Evolutionary conservation across 768 basidiomycete species (phyloP).

Genomic region (Baorangia bicolor): DNA sequence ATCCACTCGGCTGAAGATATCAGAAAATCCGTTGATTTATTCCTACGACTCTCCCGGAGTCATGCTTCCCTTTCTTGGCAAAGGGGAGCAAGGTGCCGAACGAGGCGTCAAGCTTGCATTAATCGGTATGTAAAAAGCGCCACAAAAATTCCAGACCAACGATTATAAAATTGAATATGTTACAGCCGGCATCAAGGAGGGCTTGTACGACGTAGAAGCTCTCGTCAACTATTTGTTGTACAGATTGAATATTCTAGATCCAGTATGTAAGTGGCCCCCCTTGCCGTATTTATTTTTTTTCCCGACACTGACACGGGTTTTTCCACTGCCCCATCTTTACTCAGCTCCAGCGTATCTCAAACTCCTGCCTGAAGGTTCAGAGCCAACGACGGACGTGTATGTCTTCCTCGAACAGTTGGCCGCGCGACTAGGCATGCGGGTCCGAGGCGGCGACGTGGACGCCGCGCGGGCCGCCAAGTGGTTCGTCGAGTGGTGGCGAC

Average conservation of each 20-base stretch:
- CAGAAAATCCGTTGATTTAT: slow-evolving; percentile 79
- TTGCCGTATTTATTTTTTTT: slow-evolving; percentile 5
- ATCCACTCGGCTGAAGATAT: slow-evolving; percentile 86
- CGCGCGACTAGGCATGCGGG: slow-evolving; percentile 75
- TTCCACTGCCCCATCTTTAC: background rate
- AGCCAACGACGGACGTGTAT: slow-evolving; percentile 59
- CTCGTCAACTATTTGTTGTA: slow-evolving; percentile 87
- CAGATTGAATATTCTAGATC: slow-evolving; percentile 76
- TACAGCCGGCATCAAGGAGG: slow-evolving; percentile 91
- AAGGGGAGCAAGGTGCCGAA: slow-evolving; percentile 82
- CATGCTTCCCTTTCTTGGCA: slow-evolving; percentile 93
- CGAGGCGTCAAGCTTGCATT: slow-evolving; percentile 90
- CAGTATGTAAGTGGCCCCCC: slow-evolving; percentile 50
- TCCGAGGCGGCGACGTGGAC: slow-evolving; percentile 74
- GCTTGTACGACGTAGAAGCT: slow-evolving; percentile 80
- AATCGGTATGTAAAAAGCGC: slow-evolving; percentile 65
- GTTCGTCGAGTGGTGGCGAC: slow-evolving; percentile 89
- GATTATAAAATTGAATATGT: slow-evolving; percentile 5
- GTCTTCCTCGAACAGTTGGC: slow-evolving; percentile 72
- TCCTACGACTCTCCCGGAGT: slow-evolving; percentile 96
- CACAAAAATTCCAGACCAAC: background rate
- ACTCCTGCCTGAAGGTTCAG: slow-evolving; percentile 53
- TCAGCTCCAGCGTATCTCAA: slow-evolving; percentile 71
- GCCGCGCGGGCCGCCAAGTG: slow-evolving; percentile 68
- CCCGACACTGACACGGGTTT: background rate